These are phyloP conservation scores for Pyrenophora tritici-repentis DNA, from an alignment of 2,329 filamentous ascomycete genomes.

Conservation along the genomic window DNA sequence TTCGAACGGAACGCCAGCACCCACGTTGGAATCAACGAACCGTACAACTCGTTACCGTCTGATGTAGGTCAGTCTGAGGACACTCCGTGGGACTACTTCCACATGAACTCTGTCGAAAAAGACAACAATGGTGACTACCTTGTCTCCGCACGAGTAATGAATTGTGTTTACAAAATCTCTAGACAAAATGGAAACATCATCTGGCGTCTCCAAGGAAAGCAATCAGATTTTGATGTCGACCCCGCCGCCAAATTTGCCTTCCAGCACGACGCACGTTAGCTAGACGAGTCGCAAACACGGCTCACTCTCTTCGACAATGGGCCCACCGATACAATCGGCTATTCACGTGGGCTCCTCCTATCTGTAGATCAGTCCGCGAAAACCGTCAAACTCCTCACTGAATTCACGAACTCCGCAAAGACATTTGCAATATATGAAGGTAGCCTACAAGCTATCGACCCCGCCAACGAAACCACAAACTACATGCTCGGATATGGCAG, in stretches of 20 bases:
- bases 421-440: slow-evolving; percentile 49
- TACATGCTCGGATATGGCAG: slow-evolving; percentile 56
- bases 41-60: slow-evolving; percentile 25
- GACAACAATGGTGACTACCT: slow-evolving; percentile 31
- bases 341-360: slow-evolving; percentile 46
- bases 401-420: slow-evolving; percentile 48
- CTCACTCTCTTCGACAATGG: slow-evolving; percentile 51
- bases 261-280: slow-evolving; percentile 30
- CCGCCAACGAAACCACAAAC: slow-evolving; percentile 45
- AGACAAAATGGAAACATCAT: slow-evolving; percentile 28
- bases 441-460: slow-evolving; percentile 46
- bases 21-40: slow-evolving; percentile 38
- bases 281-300: slow-evolving; percentile 19
- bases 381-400: slow-evolving; percentile 51
- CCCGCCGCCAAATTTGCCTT: slow-evolving; percentile 19
- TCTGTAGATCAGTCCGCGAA: slow-evolving; percentile 47
- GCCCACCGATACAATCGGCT: slow-evolving; percentile 19
- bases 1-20: slow-evolving; percentile 50
- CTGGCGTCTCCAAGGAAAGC: slow-evolving; percentile 33
- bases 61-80: slow-evolving; percentile 35
- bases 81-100: slow-evolving; percentile 49
- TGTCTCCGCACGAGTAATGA: slow-evolving; percentile 26
- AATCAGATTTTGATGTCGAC: slow-evolving; percentile 22
- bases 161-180: slow-evolving; percentile 24
- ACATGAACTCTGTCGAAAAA: slow-evolving; percentile 43